Conservation (phyloP, 139 green algal genomes). For the Chlamydomonas sp. region DNA sequence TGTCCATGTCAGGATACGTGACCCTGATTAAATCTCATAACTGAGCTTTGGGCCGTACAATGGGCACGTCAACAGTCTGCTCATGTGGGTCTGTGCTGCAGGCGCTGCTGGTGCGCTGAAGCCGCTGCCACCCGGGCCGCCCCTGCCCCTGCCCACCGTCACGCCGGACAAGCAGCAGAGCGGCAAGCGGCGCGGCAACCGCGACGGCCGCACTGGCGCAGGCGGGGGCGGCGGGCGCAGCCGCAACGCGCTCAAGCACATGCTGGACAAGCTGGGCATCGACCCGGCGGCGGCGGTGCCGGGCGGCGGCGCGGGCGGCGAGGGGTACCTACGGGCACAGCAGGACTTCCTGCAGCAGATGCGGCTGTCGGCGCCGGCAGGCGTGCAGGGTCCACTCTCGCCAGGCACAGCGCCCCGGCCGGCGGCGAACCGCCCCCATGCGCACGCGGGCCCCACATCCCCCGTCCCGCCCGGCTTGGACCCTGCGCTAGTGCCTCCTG, state of each 20-base stretch:
- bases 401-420: neutral
- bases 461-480: slow-evolving; percentile 6
- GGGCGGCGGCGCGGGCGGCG: slow-evolving; percentile 12
- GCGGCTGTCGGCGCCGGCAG: slow-evolving; percentile 7
- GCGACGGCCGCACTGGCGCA: neutral
- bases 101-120: neutral
- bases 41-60: no score
- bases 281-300: slow-evolving; percentile 12
- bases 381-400: neutral
- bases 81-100: neutral
- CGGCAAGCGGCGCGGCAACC: slow-evolving; percentile 7
- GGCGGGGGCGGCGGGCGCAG: slow-evolving; percentile 9
- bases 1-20: no score
- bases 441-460: neutral
- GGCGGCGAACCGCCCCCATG: neutral
- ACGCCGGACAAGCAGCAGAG: slow-evolving; percentile 12
- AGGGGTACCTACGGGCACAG: slow-evolving; percentile 2
- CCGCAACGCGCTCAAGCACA: slow-evolving; percentile 41
- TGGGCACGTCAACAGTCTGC: no score
- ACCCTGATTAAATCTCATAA: no score
- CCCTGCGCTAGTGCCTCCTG: slow-evolving; percentile 15
- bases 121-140: neutral
- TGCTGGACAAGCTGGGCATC: slow-evolving; percentile 50
- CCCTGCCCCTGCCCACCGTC: neutral
- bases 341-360: slow-evolving; percentile 39